Evolutionary conservation across 2,329 filamentous ascomycete species (phyloP), one percentile per base, ranked within the genome.

Genomic region (Ophiostoma pallidulum): DNA sequence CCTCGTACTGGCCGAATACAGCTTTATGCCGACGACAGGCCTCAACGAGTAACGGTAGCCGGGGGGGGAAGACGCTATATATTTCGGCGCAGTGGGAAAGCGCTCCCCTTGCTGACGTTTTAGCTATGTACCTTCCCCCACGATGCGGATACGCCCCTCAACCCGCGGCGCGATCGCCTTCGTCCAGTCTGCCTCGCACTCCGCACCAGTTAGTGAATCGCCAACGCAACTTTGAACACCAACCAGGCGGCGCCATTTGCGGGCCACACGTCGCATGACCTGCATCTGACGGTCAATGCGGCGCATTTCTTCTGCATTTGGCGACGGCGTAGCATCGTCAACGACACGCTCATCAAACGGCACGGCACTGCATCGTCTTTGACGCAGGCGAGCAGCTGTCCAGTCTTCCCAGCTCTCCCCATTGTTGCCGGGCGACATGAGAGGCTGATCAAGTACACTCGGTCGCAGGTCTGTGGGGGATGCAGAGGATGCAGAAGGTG

Each of bases 121-220:
- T n/a, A n/a, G n/a, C n/a, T n/a, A n/a, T n/a, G n/a, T n/a, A n/a
- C 9, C 8, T 7, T 44, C 8, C 2, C 49, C 53, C 3, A 73
- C 59, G 61, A 73, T 74, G 28, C 60, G 62, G 36, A 94, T 94
- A 41, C 88, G 75, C 1, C 86, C 87, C 61, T 94, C 88, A 8
- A 91, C 52, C 48, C 75, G 74, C 1, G 89, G 89, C 47, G 82
- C 78, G 62, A 94, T 90, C 2, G 86, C 83, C 52, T 77, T 78
- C 8, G 86, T 91, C 87, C 88, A 94, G 54, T 82, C 74, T 28
- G 84, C 79, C 43, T 80, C 74, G 38, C 70, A 70, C 51, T 80
- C 79, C 1, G 68, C 73, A 43, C 79, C 70, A 49, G 73, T 71
- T 50, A 86, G 73, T 14, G 75, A 72, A 50, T 77, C 74, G 35